Evolutionary conservation across 2,329 filamentous ascomycete species (phyloP).

Genomic region (Iodosphaeria phyllophila): DNA sequence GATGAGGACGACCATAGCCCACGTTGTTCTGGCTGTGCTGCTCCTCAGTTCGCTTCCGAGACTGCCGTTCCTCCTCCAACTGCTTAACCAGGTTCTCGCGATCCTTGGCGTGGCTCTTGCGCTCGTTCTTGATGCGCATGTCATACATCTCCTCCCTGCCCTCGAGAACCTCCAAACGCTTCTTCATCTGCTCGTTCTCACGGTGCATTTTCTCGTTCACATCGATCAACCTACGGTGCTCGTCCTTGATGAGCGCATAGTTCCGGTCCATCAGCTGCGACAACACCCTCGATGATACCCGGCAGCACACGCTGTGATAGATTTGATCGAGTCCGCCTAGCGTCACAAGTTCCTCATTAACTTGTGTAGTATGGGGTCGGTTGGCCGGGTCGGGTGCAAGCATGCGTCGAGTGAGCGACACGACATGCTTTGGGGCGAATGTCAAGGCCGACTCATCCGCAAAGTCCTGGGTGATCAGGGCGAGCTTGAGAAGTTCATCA

Average conservation of each 20-base stretch:
- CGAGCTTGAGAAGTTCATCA: slow-evolving; percentile 14
- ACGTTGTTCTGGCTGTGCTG: slow-evolving; percentile 11
- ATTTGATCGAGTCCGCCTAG: slow-evolving; percentile 27
- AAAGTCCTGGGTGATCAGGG: slow-evolving; percentile 18
- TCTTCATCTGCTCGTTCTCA: slow-evolving; percentile 15
- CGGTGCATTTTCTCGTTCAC: too few relatives aligned
- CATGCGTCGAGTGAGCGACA: slow-evolving; percentile 19
- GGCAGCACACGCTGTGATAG: slow-evolving; percentile 25
- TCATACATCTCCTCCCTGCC: slow-evolving; percentile 21
- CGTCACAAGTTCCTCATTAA: slow-evolving; percentile 21
- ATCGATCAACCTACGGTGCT: slow-evolving; percentile 9
- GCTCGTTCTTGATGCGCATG: slow-evolving; percentile 16
- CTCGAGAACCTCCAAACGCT: slow-evolving; percentile 16
- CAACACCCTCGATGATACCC: slow-evolving; percentile 16
- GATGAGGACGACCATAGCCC: slow-evolving; percentile 1
- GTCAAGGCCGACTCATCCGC: slow-evolving; percentile 18
- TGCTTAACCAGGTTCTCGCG: slow-evolving; percentile 15
- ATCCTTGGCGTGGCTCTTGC: slow-evolving; percentile 14
- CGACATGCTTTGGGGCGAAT: slow-evolving; percentile 20
- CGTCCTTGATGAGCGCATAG: slow-evolving; percentile 8
- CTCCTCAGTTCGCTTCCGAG: slow-evolving; percentile 8
- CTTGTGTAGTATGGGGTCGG: slow-evolving; percentile 16
- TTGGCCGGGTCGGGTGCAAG: slow-evolving; percentile 12
- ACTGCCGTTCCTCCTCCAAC: slow-evolving; percentile 16
- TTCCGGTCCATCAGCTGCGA: slow-evolving; percentile 17